Evolutionary conservation across 805 yeast species (phyloP), one percentile per base, ranked within the genome.

Genomic region (Candida endomychidarum): DNA sequence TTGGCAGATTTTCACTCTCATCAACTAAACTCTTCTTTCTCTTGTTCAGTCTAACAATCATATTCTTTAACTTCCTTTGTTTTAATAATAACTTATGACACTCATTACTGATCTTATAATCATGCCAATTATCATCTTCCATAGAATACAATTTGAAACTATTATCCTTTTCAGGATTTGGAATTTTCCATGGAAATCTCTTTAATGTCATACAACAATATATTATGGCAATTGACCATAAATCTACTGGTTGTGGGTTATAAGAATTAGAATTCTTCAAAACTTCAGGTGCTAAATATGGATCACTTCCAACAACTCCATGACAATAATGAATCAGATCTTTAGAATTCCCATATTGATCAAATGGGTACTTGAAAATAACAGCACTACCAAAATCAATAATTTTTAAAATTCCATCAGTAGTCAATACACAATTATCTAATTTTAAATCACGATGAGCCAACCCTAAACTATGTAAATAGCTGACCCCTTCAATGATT

Each of bases 371-470:
- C 34, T 84, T 81, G 63, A 85, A 90, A 5, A 90, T 95, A 18
- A 86, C 96, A 1, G 96, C 91, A 3, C 95, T 83, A 7, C 97
- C 97, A 58, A 90, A 90, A 63, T 90, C 97, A 51, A 90, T 90
- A 51, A 90, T 76, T 57, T 87, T 87, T 31, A 90, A 91, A 34
- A 89, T 83, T 32, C 97, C 97, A 19, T 83, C 75, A 17, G 72
- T 72, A 45, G 85, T 80, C 33, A 90, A 81, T 15, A 90, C 96
- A 71, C 96, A 89, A 61, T 90, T 90, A 65, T 90, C 97, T 42
- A 90, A 70, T 61, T 90, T 90, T 59, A 90, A 74, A 64, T 90
- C 97, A 45, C 97, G 75, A 58, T 90, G 97, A 3, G 96, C 89
- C 41, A 90, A 68, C 0, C 97, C 97, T 67, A 86, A 79, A 4